These are phyloP conservation scores for Lithocarpus polystachyus DNA, from an alignment of 306 rosid genomes.

Conservation along the genomic window DNA sequence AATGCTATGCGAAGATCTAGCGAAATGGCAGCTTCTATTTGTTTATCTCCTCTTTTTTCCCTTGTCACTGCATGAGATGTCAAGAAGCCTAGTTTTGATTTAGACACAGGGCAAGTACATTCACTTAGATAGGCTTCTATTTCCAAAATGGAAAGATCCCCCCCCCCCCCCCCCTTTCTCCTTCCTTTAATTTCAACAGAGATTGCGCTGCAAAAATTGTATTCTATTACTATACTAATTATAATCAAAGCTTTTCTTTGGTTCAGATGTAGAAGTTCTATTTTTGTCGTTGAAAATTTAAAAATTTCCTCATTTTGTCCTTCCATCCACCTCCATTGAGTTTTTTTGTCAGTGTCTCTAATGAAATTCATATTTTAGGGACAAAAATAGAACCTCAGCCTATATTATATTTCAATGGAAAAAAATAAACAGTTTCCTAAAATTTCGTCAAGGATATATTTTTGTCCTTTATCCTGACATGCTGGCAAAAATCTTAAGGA, in stretches of 20 bases:
- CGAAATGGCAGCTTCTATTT: neutral
- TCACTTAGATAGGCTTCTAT: neutral
- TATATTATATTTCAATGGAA: too few relatives aligned
- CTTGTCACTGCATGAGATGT: neutral
- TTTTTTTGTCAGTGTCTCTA: too few relatives aligned
- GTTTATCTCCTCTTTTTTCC: slow-evolving; percentile 1
- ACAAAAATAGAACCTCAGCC: too few relatives aligned
- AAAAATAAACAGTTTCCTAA: too few relatives aligned
- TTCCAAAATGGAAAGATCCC: neutral
- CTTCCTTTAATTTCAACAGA: neutral
- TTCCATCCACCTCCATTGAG: too few relatives aligned
- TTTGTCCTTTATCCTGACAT: too few relatives aligned
- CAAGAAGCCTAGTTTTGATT: neutral
- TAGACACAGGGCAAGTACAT: neutral
- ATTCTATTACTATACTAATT: neutral
- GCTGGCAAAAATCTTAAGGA: too few relatives aligned
- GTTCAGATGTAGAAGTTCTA: neutral
- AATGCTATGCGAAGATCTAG: neutral
- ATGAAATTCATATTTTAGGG: too few relatives aligned
- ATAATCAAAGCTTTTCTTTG: neutral
- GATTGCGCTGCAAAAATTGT: neutral
- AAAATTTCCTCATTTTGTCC: too few relatives aligned
- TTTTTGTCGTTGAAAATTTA: too few relatives aligned
- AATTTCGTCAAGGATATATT: too few relatives aligned
- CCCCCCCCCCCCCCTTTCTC: too few relatives aligned